Percentiles rank a stretch among this genome's conserved stretches.
phyloP scores from a whole-genome alignment of 2,329 filamentous ascomycete genomes.

The Alternaria brassicae region DNA sequence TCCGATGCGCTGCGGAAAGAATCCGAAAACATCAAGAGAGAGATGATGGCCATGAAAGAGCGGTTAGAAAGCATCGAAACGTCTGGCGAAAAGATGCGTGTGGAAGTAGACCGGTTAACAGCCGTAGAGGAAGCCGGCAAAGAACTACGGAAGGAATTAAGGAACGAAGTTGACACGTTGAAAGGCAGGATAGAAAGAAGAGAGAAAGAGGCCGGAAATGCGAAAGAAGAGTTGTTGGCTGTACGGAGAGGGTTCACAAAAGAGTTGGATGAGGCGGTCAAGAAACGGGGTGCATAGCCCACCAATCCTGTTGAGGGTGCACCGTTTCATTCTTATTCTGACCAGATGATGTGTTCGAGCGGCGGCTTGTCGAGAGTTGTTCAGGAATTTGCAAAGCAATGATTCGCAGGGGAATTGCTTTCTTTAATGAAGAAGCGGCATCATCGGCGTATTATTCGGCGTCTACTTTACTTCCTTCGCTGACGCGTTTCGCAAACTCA shows the following conservation, averaged over 20 bases:
- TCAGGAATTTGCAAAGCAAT: not conserved
- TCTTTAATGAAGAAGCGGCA: slow-evolving; percentile 2
- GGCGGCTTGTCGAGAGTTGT: not conserved
- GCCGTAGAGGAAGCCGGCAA: slow-evolving; percentile 4
- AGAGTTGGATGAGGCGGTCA: slow-evolving; percentile 16
- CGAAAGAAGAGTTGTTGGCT: slow-evolving; percentile 12
- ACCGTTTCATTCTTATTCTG: not conserved
- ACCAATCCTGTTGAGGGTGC: not conserved
- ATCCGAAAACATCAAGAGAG: slow-evolving; percentile 5
- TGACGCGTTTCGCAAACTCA: not conserved
- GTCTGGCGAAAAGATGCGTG: slow-evolving; percentile 7
- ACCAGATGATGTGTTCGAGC: not conserved
- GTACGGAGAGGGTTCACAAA: slow-evolving; percentile 11
- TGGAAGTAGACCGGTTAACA: slow-evolving; percentile 4
- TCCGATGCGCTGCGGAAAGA: slow-evolving; percentile 14
- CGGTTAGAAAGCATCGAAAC: slow-evolving; percentile 13
- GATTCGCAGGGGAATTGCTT: not conserved
- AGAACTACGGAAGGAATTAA: slow-evolving; percentile 9
- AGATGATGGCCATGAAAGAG: slow-evolving; percentile 22
- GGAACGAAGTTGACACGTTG: slow-evolving; percentile 4
- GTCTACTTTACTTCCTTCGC: not conserved
- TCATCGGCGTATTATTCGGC: not conserved
- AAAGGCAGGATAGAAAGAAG: slow-evolving; percentile 13
- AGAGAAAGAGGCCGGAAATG: slow-evolving; percentile 15
- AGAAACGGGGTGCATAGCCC: slow-evolving; percentile 15